phyloP scores from a whole-genome alignment of 331 rosid genomes.

The Quercus tomentella region DNA sequence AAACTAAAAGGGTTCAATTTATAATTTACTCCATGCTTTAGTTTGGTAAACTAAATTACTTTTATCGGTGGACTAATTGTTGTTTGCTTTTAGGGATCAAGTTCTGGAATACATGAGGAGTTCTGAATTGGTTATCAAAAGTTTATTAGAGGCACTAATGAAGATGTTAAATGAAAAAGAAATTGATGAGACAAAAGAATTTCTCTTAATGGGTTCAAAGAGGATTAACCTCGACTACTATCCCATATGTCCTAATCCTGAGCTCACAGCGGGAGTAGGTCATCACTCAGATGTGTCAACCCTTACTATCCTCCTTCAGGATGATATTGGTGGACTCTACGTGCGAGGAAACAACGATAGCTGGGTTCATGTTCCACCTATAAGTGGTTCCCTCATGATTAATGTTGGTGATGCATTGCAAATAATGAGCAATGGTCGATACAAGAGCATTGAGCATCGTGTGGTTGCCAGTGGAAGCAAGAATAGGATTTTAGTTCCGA shows the following conservation, averaged over 20 bases:
- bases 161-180: constrained; percentile 29
- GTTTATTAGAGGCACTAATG: constrained; percentile 29
- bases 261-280: constrained; percentile 42
- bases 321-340: constrained; percentile 48
- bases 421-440: constrained; percentile 54
- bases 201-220: constrained; percentile 40
- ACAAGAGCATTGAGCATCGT: constrained; percentile 53
- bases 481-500: constrained; percentile 40
- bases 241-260: constrained; percentile 45
- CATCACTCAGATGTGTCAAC: constrained; percentile 57
- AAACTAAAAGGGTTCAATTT: too few species aligned
- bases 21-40: too few species aligned
- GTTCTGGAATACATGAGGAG: constrained; percentile 43
- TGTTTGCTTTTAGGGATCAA: constrained; percentile 26
- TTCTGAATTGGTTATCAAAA: constrained; percentile 15
- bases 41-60: too few species aligned
- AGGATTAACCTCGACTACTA: constrained; percentile 47
- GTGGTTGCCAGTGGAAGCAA: constrained; percentile 44
- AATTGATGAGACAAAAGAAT: constrained; percentile 27
- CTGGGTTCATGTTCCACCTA: constrained; percentile 51
- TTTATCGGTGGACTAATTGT: not conserved
- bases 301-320: constrained; percentile 54
- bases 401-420: constrained; percentile 55
- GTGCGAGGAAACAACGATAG: not conserved
- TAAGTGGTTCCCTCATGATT: constrained; percentile 44